Conservation (phyloP, 1,284 basidiomycete species). For the Trichosporon coremiiforme region DNA sequence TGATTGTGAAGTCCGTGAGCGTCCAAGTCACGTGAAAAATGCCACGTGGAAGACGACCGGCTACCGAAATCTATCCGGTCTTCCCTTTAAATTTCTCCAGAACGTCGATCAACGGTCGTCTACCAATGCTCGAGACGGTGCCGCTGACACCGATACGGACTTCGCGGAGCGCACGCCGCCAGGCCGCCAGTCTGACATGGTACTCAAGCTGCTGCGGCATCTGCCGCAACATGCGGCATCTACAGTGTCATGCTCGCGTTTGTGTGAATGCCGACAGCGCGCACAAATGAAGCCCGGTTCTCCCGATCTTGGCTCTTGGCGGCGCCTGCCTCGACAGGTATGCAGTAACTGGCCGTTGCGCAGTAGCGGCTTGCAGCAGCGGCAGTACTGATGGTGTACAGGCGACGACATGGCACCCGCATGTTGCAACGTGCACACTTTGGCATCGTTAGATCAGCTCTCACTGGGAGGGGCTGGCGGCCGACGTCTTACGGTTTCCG, state of each 20-base stretch:
- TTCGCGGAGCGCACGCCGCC: no score
- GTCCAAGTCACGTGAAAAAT: background rate
- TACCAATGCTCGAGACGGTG: background rate
- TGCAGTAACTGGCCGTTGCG: background rate
- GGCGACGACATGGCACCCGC: background rate
- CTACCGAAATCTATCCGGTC: background rate
- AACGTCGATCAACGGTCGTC: background rate
- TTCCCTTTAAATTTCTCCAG: background rate
- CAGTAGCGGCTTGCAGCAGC: background rate
- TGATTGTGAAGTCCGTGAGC: background rate
- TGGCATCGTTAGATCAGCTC: no score
- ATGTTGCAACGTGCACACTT: background rate
- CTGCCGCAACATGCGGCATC: background rate
- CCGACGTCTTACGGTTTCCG: background rate
- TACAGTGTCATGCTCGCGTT: background rate
- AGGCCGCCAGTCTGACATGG: background rate
- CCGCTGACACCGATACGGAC: no score
- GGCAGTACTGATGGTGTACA: background rate
- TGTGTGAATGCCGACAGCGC: background rate
- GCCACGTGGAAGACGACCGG: background rate
- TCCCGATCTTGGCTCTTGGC: conserved; percentile 8
- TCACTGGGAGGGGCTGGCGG: no score
- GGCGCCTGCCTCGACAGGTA: no score
- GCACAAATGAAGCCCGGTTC: background rate
- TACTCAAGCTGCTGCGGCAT: background rate